A percentile compares a stretch with the other conserved stretches of the same genome.
Conservation (phyloP, 2,329 filamentous ascomycete species). For the Aspergillus terreus region DNA sequence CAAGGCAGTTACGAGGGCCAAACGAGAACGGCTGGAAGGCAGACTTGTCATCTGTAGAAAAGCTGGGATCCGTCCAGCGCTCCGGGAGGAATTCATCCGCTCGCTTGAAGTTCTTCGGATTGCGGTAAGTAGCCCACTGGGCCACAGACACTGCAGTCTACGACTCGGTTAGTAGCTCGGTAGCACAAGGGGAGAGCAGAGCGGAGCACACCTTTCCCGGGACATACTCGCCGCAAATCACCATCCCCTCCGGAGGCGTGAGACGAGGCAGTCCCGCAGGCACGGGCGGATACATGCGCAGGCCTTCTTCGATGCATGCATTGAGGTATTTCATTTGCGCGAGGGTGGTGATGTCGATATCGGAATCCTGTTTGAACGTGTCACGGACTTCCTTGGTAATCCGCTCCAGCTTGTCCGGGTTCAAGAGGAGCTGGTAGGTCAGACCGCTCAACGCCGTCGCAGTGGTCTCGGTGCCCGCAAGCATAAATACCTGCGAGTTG, state of each 20-base stretch:
- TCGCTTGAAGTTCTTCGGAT: slow-evolving; percentile 18
- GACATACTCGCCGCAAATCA: slow-evolving; percentile 36
- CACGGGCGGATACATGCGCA: slow-evolving; percentile 46
- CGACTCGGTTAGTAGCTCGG: not conserved
- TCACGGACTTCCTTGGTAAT: slow-evolving; percentile 42
- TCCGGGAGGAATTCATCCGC: slow-evolving; percentile 25
- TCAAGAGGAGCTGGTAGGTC: slow-evolving; percentile 39
- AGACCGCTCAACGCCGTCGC: slow-evolving; percentile 43
- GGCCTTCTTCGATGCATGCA: slow-evolving; percentile 45
- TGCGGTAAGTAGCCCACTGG: slow-evolving; percentile 21
- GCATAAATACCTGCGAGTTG: slow-evolving; percentile 27
- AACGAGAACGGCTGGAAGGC: slow-evolving; percentile 23
- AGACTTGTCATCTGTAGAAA: slow-evolving; percentile 15
- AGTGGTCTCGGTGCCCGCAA: slow-evolving; percentile 52
- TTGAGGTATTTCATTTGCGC: slow-evolving; percentile 36
- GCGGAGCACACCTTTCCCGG: slow-evolving; percentile 23
- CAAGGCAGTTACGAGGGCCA: slow-evolving; percentile 26
- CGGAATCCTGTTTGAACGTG: slow-evolving; percentile 9
- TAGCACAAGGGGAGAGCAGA: not conserved
- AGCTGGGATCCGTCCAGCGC: slow-evolving; percentile 23
- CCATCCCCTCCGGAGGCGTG: slow-evolving; percentile 31
- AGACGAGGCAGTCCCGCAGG: slow-evolving; percentile 38
- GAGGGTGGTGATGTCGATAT: slow-evolving; percentile 10
- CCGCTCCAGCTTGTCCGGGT: slow-evolving; percentile 34
- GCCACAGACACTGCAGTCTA: slow-evolving; percentile 25